phyloP scores from a whole-genome alignment of 2,329 filamentous ascomycete genomes.

The Exophiala sideris region DNA sequence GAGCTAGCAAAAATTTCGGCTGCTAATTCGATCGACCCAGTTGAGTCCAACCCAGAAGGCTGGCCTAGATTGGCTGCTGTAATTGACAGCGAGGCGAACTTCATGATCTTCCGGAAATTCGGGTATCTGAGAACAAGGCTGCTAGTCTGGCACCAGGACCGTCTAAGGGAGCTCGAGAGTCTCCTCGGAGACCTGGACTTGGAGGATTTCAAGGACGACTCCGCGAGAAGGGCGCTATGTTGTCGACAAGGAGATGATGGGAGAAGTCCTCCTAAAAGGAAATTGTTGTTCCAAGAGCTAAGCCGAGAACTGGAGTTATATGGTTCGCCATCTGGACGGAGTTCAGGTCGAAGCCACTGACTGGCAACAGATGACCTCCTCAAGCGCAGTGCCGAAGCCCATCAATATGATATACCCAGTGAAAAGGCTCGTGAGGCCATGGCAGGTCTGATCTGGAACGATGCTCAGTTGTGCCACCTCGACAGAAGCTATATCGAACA shows the following conservation, averaged over 20 bases:
- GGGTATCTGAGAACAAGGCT: constrained; percentile 41
- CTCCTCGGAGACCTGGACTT: constrained; percentile 22
- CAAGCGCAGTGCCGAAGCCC: constrained; percentile 1
- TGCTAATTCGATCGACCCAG: too few relatives aligned
- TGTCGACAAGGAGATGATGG: constrained; percentile 9
- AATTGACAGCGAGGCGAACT: constrained; percentile 41
- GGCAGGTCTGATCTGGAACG: constrained; percentile 13
- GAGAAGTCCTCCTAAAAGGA: not conserved
- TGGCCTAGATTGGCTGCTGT: constrained; percentile 32
- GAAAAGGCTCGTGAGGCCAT: constrained; percentile 2
- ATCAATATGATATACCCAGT: constrained; percentile 5
- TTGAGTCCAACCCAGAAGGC: not conserved
- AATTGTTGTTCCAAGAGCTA: constrained; percentile 4
- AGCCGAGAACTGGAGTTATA: constrained; percentile 9
- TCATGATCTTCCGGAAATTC: constrained; percentile 43
- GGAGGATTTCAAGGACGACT: constrained; percentile 24
- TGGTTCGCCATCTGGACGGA: not conserved
- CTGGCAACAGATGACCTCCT: constrained; percentile 11
- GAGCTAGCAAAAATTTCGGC: too few relatives aligned
- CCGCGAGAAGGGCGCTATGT: not conserved
- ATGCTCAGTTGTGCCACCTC: constrained; percentile 1
- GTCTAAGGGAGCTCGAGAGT: constrained; percentile 30
- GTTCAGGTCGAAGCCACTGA: not conserved
- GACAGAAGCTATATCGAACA: constrained; percentile 16
- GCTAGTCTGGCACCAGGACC: constrained; percentile 33